These are phyloP conservation scores for Boletus reticulatus DNA, from an alignment of 768 basidiomycete genomes.

Conservation along the genomic window DNA sequence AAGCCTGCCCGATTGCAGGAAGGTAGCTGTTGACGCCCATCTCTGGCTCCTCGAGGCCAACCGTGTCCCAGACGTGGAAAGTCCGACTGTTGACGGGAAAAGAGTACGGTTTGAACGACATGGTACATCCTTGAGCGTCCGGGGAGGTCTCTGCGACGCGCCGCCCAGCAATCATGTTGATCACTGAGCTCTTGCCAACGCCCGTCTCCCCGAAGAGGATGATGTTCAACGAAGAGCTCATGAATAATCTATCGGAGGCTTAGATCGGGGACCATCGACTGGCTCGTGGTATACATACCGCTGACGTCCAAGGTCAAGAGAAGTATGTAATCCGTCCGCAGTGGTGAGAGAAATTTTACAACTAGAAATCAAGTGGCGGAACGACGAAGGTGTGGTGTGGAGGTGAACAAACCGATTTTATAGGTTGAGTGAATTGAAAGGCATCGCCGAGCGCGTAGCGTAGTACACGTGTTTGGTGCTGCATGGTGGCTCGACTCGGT, in stretches of 20 bases:
- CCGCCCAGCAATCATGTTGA: conserved; percentile 31
- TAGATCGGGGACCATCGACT: conserved; percentile 17
- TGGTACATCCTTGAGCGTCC: conserved; percentile 37
- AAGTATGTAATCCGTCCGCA: background rate
- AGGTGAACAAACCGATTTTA: background rate
- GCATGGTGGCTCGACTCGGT: conserved; percentile 16
- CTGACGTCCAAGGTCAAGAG: background rate
- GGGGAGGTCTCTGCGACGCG: conserved; percentile 24
- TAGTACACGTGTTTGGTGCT: background rate
- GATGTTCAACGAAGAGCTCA: conserved; percentile 33
- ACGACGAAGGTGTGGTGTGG: background rate
- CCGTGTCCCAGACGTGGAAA: conserved; percentile 34
- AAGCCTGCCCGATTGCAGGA: conserved; percentile 30
- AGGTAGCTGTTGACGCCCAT: conserved; percentile 26
- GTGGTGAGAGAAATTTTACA: background rate
- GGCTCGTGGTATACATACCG: conserved; percentile 7
- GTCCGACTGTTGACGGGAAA: conserved; percentile 16
- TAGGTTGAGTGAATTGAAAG: background rate
- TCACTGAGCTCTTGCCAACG: conserved; percentile 34
- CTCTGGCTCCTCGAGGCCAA: conserved; percentile 34
- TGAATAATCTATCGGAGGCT: conserved; percentile 12
- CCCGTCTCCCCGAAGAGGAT: conserved; percentile 47
- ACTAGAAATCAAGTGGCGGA: background rate
- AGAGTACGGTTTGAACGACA: conserved; percentile 29
- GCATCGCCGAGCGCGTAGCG: too few species aligned